These are phyloP conservation scores for Echinochloa phyllopogon DNA, from an alignment of 176 grass and related monocot genomes.

Conservation along the genomic window DNA sequence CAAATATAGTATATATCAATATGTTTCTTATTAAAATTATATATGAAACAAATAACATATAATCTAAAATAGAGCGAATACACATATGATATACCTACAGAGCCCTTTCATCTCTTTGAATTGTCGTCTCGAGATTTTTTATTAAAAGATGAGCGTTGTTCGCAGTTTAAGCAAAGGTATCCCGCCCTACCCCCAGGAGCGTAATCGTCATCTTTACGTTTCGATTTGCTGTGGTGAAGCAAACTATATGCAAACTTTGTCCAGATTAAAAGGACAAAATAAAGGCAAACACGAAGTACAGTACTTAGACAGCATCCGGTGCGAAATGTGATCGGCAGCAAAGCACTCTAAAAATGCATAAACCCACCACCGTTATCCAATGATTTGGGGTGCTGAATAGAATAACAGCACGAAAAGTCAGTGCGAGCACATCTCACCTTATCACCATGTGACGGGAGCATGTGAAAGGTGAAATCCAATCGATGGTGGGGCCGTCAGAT, in stretches of 20 bases:
- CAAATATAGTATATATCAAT: no score
- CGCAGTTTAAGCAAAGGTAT: not conserved
- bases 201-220: no score
- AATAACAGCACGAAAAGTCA: not conserved
- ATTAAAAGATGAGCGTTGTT: not conserved
- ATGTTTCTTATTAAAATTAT: no score
- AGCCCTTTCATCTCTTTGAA: no score
- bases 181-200: no score
- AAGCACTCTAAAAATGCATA: not conserved
- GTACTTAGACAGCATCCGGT: slow-evolving; percentile 5
- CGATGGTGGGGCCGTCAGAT: not conserved
- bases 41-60: no score
- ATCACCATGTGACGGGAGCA: slow-evolving; percentile 20
- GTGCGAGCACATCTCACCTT: not conserved
- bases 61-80: no score
- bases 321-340: not conserved
- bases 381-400: not conserved
- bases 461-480: slow-evolving; percentile 4
- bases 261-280: not conserved
- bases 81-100: no score
- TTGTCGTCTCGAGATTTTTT: not conserved
- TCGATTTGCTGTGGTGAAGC: no score
- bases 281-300: not conserved
- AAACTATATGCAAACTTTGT: no score
- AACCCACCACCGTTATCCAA: not conserved